phyloP scores from a whole-genome alignment of 768 basidiomycete genomes.

The Termitomyces sp. region DNA sequence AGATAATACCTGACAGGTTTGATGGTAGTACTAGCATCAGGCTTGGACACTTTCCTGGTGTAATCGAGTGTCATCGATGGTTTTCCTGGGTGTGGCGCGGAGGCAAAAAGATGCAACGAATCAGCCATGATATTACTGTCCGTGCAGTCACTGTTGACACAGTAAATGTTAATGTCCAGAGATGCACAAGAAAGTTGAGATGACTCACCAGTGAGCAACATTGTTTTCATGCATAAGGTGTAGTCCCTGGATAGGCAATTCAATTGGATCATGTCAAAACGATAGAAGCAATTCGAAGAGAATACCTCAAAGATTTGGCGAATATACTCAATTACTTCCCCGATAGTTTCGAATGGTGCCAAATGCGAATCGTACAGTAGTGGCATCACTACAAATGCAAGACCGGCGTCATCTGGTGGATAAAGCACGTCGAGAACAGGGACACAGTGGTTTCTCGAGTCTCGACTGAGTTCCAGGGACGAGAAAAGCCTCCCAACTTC shows the following conservation, averaged over 20 bases:
- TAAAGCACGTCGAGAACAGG: slow-evolving; percentile 21
- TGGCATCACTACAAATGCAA: slow-evolving; percentile 25
- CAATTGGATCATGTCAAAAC: not conserved
- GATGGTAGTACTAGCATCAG: not conserved
- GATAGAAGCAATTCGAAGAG: not conserved
- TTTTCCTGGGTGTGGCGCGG: not conserved
- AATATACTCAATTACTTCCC: slow-evolving; percentile 26
- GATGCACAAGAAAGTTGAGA: not conserved
- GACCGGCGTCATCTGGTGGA: slow-evolving; percentile 12
- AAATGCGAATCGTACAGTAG: slow-evolving; percentile 16
- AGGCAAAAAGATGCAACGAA: not conserved
- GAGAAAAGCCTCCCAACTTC: slow-evolving; percentile 17
- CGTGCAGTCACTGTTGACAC: slow-evolving; percentile 3
- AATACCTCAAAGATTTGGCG: slow-evolving; percentile 27
- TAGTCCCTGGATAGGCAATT: slow-evolving; percentile 19
- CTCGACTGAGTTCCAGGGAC: slow-evolving; percentile 7
- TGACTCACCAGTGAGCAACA: slow-evolving; percentile 21
- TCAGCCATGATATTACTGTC: slow-evolving; percentile 7
- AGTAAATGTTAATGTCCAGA: not conserved
- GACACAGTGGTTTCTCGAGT: slow-evolving; percentile 27
- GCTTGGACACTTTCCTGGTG: not conserved
- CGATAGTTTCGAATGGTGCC: slow-evolving; percentile 23
- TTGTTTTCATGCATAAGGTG: slow-evolving; percentile 27
- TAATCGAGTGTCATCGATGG: not conserved
- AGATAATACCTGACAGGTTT: slow-evolving; percentile 9